Percentiles rank a stretch among this genome's conserved stretches.
Conservation (phyloP, 2,329 filamentous ascomycete species). For the Venturia aucupariae region DNA sequence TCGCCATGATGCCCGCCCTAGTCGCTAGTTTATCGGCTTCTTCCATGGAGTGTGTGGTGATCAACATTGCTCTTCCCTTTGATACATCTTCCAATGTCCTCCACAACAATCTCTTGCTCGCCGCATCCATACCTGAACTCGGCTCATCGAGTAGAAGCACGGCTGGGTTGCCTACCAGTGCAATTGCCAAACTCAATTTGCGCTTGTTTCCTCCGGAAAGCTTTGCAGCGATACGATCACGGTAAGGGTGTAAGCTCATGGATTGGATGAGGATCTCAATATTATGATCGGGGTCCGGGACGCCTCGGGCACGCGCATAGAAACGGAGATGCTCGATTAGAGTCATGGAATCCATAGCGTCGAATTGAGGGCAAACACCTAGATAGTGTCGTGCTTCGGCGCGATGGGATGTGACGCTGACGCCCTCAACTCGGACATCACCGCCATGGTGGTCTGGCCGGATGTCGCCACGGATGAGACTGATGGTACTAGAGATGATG, state of each 20-base stretch:
- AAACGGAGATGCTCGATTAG: slow-evolving; percentile 78
- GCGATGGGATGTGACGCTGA: slow-evolving; percentile 63
- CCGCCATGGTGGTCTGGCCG: slow-evolving; percentile 53
- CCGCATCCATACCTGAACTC: slow-evolving; percentile 79
- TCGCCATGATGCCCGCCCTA: slow-evolving; percentile 76
- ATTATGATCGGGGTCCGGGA: slow-evolving; percentile 66
- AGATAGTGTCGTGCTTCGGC: slow-evolving; percentile 65
- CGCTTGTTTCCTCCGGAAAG: slow-evolving; percentile 87
- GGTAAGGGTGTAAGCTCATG: slow-evolving; percentile 65
- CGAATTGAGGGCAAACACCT: slow-evolving; percentile 75
- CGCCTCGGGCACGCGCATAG: slow-evolving; percentile 76
- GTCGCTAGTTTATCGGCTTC: slow-evolving; percentile 83
- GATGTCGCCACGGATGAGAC: slow-evolving; percentile 79
- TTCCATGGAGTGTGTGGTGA: slow-evolving; percentile 94
- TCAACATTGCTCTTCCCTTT: slow-evolving; percentile 67
- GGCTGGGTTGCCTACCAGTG: slow-evolving; percentile 82
- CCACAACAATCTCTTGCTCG: slow-evolving; percentile 91
- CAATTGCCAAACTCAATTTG: slow-evolving; percentile 84
- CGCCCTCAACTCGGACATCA: slow-evolving; percentile 63
- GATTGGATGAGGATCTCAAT: slow-evolving; percentile 69
- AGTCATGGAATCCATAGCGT: slow-evolving; percentile 83
- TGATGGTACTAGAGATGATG: slow-evolving; percentile 50
- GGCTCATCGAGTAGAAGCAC: slow-evolving; percentile 87
- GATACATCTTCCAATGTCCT: slow-evolving; percentile 66
- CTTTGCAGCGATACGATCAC: slow-evolving; percentile 64